A percentile compares a stretch with the other conserved stretches of the same genome.
Conservation (phyloP, 2,329 filamentous ascomycete species). For the Aulographum hederae region DNA sequence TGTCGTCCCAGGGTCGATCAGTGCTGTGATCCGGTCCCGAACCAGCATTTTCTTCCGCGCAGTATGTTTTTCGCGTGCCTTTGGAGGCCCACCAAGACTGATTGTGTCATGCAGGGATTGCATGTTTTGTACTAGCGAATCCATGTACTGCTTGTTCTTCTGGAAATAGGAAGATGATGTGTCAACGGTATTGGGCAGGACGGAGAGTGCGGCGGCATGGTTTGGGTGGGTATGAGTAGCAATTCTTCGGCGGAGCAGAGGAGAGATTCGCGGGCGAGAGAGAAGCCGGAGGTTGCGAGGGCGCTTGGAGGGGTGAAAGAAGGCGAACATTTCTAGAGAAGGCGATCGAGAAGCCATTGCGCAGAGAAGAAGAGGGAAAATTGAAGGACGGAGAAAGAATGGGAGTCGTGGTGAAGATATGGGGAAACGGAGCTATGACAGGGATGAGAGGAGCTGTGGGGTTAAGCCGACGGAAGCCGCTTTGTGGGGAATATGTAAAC, state of each 20-base stretch:
- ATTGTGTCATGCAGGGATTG: slow-evolving; percentile 52
- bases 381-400: too few relatives aligned
- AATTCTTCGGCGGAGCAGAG: slow-evolving; percentile 24
- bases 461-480: too few relatives aligned
- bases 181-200: slow-evolving; percentile 61
- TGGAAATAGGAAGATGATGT: slow-evolving; percentile 58
- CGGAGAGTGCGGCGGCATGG: slow-evolving; percentile 68
- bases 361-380: neutral
- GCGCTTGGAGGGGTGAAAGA: slow-evolving; percentile 10
- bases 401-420: too few relatives aligned
- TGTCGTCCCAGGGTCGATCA: slow-evolving; percentile 75
- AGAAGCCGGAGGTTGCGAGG: slow-evolving; percentile 15
- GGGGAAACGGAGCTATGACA: too few relatives aligned
- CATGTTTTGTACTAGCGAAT: slow-evolving; percentile 49
- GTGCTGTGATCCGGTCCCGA: slow-evolving; percentile 66
- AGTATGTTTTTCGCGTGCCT: slow-evolving; percentile 74
- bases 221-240: slow-evolving; percentile 66
- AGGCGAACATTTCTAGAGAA: too few relatives aligned
- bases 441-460: too few relatives aligned
- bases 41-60: slow-evolving; percentile 87
- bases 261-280: slow-evolving; percentile 7
- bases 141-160: slow-evolving; percentile 67
- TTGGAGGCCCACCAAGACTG: slow-evolving; percentile 58
- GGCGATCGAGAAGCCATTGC: neutral
- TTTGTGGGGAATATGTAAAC: too few relatives aligned